Conservation (phyloP, 2,329 filamentous ascomycete species). For the Colletotrichum zoysiae region DNA sequence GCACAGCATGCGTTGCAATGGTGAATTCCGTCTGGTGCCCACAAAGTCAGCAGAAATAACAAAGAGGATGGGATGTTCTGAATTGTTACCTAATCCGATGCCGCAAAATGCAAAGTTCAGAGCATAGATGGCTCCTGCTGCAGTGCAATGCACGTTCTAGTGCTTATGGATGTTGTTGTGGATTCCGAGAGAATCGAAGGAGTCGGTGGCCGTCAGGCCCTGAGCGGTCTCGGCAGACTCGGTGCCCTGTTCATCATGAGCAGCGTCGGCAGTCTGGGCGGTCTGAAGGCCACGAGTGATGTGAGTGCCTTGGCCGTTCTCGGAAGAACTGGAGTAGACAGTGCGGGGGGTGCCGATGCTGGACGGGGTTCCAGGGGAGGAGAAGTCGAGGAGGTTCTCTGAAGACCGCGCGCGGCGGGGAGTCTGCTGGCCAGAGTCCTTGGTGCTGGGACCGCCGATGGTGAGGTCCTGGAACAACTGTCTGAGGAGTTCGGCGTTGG, state of each 20-base stretch:
- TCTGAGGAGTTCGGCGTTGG: neutral
- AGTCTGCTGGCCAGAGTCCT: neutral
- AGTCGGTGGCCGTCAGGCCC: neutral
- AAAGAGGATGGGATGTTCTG: neutral
- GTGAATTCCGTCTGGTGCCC: neutral
- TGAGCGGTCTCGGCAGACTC: neutral
- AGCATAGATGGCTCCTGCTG: neutral
- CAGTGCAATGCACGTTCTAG: neutral
- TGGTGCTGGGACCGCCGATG: neutral
- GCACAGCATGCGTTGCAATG: neutral
- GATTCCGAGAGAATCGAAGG: neutral
- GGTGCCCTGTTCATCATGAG: neutral
- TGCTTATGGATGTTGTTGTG: neutral
- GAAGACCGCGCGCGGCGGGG: too few species aligned
- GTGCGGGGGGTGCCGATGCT: slow-evolving; percentile 7
- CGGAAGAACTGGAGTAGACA: neutral
- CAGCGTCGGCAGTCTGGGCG: neutral
- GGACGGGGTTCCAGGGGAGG: neutral
- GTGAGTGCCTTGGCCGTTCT: neutral
- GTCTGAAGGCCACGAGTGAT: neutral
- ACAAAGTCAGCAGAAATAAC: neutral
- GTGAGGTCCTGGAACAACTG: neutral
- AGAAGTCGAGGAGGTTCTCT: neutral
- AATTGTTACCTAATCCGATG: neutral
- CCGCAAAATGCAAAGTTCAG: too few species aligned